These are phyloP conservation scores for Boletus vermiculosoides DNA, from an alignment of 768 basidiomycete genomes.

Conservation along the genomic window DNA sequence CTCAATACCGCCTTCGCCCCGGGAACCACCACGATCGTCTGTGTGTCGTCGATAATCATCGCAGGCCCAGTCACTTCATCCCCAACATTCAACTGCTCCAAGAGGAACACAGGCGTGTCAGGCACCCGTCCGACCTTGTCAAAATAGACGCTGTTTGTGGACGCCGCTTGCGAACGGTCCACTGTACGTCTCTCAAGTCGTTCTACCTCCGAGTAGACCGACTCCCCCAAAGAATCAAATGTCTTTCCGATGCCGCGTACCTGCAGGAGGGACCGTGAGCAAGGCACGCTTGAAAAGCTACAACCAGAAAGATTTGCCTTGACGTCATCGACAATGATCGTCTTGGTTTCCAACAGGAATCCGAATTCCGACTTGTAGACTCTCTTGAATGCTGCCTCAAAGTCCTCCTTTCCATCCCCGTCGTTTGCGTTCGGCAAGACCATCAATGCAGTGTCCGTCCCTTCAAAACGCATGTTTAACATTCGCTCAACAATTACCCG, in stretches of 20 bases:
- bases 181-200: slow-evolving; percentile 44
- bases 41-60: slow-evolving; percentile 93
- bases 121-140: slow-evolving; percentile 73
- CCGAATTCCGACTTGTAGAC: slow-evolving; percentile 88
- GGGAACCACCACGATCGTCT: slow-evolving; percentile 88
- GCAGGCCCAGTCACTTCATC: slow-evolving; percentile 81
- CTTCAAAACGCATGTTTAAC: slow-evolving; percentile 92
- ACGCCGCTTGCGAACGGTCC: slow-evolving; percentile 45
- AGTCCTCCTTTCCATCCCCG: slow-evolving; percentile 65
- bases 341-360: slow-evolving; percentile 82
- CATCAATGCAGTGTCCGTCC: slow-evolving; percentile 93
- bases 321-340: slow-evolving; percentile 86
- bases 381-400: slow-evolving; percentile 74
- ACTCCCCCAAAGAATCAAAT: slow-evolving; percentile 74
- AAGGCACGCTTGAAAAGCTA: not conserved
- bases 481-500: slow-evolving; percentile 76
- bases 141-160: slow-evolving; percentile 73
- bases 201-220: slow-evolving; percentile 74
- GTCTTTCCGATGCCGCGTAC: slow-evolving; percentile 92
- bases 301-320: slow-evolving; percentile 48
- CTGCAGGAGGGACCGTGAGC: slow-evolving; percentile 31
- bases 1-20: slow-evolving; percentile 64
- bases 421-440: slow-evolving; percentile 54
- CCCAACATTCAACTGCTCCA: slow-evolving; percentile 65
- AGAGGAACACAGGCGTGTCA: slow-evolving; percentile 76